phyloP scores from a whole-genome alignment of 148 eudicot species.

The Gaultheria prostrata region DNA sequence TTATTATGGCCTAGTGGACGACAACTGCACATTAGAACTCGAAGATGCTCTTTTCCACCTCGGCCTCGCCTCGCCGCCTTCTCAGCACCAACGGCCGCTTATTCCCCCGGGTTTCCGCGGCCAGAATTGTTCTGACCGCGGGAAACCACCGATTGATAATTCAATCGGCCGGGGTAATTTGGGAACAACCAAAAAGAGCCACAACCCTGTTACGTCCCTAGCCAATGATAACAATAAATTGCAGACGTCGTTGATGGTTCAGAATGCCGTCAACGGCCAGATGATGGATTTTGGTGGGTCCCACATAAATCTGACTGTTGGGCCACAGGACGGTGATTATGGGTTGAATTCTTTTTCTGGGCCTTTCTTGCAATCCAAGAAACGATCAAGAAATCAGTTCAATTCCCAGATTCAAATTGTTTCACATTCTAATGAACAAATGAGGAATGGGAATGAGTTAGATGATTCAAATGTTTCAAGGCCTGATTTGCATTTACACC shows the following conservation, averaged over 20 bases:
- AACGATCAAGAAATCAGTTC: slow-evolving; percentile 12
- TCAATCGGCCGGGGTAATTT: too few relatives aligned
- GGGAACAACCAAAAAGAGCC: background rate
- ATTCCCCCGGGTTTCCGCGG: too few relatives aligned
- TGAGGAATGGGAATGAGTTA: background rate
- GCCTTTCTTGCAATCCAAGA: slow-evolving; percentile 17
- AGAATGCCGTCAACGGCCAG: too few relatives aligned
- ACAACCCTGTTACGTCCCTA: background rate
- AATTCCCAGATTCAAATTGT: background rate
- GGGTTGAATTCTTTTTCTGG: background rate
- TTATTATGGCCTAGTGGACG: background rate
- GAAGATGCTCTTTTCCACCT: slow-evolving; percentile 13
- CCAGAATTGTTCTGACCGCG: too few relatives aligned
- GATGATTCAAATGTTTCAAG: background rate
- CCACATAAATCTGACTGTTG: background rate
- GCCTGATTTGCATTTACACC: background rate
- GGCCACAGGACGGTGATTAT: too few relatives aligned
- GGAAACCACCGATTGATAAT: too few relatives aligned
- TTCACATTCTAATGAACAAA: background rate
- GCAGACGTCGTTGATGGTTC: background rate
- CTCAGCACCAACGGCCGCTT: too few relatives aligned
- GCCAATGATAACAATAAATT: background rate
- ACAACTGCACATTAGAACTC: background rate
- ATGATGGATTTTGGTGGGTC: background rate
- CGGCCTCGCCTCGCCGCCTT: background rate